Percentiles rank a stretch among this genome's conserved stretches.
Conservation (phyloP, 1,284 basidiomycete genomes). For the Heterobasidion parviporum region DNA sequence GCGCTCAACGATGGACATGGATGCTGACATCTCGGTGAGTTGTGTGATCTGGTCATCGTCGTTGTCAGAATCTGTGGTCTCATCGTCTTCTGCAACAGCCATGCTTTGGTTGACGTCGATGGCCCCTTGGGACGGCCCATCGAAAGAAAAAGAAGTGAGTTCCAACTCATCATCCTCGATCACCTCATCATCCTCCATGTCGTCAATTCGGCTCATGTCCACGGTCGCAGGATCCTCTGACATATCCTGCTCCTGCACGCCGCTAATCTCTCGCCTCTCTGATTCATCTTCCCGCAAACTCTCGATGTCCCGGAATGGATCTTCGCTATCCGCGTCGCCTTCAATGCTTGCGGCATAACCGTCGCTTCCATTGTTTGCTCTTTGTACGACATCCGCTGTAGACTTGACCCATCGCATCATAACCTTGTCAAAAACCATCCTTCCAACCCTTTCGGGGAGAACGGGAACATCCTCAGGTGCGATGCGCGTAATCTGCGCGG, state of each 20-base stretch:
- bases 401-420: slow-evolving; percentile 81
- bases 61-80: slow-evolving; percentile 44
- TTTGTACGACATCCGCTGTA: slow-evolving; percentile 27
- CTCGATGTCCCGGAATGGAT: slow-evolving; percentile 83
- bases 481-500: slow-evolving; percentile 68
- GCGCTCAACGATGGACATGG: slow-evolving; percentile 13
- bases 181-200: slow-evolving; percentile 42
- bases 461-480: slow-evolving; percentile 71
- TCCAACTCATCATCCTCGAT: slow-evolving; percentile 49
- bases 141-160: slow-evolving; percentile 65
- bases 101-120: slow-evolving; percentile 33
- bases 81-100: slow-evolving; percentile 29
- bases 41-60: slow-evolving; percentile 18
- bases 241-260: slow-evolving; percentile 7
- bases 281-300: slow-evolving; percentile 61
- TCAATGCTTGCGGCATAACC: slow-evolving; percentile 34
- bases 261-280: slow-evolving; percentile 1
- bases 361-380: slow-evolving; percentile 16
- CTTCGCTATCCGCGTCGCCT: slow-evolving; percentile 48
- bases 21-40: slow-evolving; percentile 8
- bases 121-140: slow-evolving; percentile 42
- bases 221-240: slow-evolving; percentile 14
- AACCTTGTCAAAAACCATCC: slow-evolving; percentile 79
- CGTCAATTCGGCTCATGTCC: slow-evolving; percentile 45
- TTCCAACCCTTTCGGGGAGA: slow-evolving; percentile 70